A percentile compares a stretch with the other conserved stretches of the same genome.
phyloP scores from a whole-genome alignment of 768 basidiomycete species.

The Terana coerulea region DNA sequence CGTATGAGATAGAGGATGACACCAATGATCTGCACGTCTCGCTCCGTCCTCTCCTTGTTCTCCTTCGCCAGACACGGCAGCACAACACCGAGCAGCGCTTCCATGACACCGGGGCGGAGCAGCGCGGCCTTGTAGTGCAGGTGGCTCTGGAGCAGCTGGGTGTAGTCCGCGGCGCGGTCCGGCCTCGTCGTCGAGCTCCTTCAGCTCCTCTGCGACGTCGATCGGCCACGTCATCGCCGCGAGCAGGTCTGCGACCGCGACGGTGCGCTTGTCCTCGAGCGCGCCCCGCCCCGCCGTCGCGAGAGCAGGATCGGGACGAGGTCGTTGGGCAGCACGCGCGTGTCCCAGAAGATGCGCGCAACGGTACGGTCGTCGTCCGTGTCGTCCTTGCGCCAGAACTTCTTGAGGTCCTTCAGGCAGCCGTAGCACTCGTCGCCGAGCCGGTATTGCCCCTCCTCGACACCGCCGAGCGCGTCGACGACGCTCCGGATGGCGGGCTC shows the following conservation, averaged over 20 bases:
- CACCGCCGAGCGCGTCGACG: slow-evolving; percentile 77
- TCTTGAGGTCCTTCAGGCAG: slow-evolving; percentile 92
- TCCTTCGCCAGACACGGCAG: slow-evolving; percentile 75
- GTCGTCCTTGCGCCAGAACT: slow-evolving; percentile 94
- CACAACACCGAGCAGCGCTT: slow-evolving; percentile 69
- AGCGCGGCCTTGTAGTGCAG: slow-evolving; percentile 85
- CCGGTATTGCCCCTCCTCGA: slow-evolving; percentile 61
- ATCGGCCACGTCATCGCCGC: slow-evolving; percentile 99
- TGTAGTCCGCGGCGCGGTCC: slow-evolving; percentile 85
- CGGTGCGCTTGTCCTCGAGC: slow-evolving; percentile 79
- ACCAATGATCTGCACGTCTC: slow-evolving; percentile 84
- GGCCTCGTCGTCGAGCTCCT: slow-evolving; percentile 84
- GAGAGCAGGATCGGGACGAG: slow-evolving; percentile 80
- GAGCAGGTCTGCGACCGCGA: slow-evolving; percentile 84
- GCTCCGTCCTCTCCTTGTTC: slow-evolving; percentile 63
- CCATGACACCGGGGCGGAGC: slow-evolving; percentile 62
- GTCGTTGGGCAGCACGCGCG: slow-evolving; percentile 84
- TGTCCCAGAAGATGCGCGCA: slow-evolving; percentile 87
- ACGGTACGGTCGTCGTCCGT: slow-evolving; percentile 95
- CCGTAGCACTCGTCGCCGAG: slow-evolving; percentile 80
- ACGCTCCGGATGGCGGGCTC: slow-evolving; percentile 69
- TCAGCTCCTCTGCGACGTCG: slow-evolving; percentile 89
- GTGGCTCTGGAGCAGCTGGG: slow-evolving; percentile 76
- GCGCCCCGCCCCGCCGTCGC: slow-evolving; percentile 74
- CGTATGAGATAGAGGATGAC: slow-evolving; percentile 86